phyloP scores from a whole-genome alignment of 345 rosid genomes.

The Eucalyptus sp. region DNA sequence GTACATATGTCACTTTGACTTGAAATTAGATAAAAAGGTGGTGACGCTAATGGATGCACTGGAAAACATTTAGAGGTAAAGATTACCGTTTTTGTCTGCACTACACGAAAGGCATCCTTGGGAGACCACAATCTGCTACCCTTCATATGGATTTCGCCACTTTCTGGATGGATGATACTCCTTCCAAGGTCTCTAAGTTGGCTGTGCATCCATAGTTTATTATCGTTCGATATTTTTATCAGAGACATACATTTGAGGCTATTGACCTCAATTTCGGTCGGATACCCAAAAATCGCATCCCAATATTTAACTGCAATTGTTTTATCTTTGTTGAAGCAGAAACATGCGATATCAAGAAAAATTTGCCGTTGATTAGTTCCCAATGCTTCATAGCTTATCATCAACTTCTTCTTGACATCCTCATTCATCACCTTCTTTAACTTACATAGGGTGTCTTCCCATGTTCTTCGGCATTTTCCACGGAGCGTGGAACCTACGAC shows the following conservation, averaged over 20 bases:
- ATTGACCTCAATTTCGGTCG: not conserved
- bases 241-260: not conserved
- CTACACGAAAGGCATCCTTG: not conserved
- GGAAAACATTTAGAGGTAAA: rapidly evolving
- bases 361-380: rapidly evolving
- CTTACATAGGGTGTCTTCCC: rapidly evolving
- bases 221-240: not conserved
- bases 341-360: not conserved
- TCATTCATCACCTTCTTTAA: not conserved
- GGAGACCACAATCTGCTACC: not conserved
- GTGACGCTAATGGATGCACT: not conserved
- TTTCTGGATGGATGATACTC: not conserved
- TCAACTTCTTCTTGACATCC: not conserved
- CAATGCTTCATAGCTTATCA: not conserved
- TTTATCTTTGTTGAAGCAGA: not conserved
- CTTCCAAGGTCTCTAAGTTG: not conserved
- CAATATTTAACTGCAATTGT: not conserved
- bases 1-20: not conserved
- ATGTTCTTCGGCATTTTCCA: not conserved
- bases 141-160: not conserved
- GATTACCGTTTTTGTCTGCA: not conserved
- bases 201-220: not conserved
- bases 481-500: too few species aligned
- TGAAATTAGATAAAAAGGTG: not conserved
- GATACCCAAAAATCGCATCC: not conserved